A percentile compares a stretch with the other conserved stretches of the same genome.
These are phyloP conservation scores for Musa itinerans DNA, from an alignment of 176 grass and related monocot species.

Conservation along the genomic window DNA sequence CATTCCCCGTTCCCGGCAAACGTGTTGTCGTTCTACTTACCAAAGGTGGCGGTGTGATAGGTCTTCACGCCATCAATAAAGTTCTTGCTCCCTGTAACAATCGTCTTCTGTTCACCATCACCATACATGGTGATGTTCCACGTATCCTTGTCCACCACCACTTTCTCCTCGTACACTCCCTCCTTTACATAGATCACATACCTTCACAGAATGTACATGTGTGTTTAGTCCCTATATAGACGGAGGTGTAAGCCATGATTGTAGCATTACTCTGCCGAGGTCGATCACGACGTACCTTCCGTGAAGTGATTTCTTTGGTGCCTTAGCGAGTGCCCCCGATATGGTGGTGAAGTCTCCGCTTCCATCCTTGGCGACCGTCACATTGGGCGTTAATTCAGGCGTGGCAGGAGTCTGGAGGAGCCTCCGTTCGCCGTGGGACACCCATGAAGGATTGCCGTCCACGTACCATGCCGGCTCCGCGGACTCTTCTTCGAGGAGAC, in stretches of 20 bases:
- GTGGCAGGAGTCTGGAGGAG: neutral
- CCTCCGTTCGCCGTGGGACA: neutral
- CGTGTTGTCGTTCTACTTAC: neutral
- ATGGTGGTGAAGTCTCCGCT: constrained; percentile 16
- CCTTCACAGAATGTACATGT: neutral
- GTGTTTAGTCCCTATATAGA: too few species aligned
- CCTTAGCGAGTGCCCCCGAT: neutral
- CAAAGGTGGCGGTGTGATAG: neutral
- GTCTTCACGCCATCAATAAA: neutral
- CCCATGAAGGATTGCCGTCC: neutral
- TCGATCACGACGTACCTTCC: neutral
- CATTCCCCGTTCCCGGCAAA: neutral
- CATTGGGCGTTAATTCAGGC: neutral
- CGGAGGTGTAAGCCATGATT: too few species aligned
- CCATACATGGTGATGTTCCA: neutral
- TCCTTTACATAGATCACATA: neutral
- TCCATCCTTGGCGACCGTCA: constrained; percentile 16
- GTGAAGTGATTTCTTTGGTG: neutral
- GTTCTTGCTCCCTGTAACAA: neutral
- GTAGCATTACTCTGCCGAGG: too few species aligned
- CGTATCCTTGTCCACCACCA: neutral
- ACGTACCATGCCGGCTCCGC: neutral
- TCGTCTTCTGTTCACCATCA: neutral
- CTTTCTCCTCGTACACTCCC: neutral
- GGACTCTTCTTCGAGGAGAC: neutral